Evolutionary conservation across 257 asterid species (phyloP), one percentile per base, ranked within the genome.

Genomic region (Nicotiana undulata): DNA sequence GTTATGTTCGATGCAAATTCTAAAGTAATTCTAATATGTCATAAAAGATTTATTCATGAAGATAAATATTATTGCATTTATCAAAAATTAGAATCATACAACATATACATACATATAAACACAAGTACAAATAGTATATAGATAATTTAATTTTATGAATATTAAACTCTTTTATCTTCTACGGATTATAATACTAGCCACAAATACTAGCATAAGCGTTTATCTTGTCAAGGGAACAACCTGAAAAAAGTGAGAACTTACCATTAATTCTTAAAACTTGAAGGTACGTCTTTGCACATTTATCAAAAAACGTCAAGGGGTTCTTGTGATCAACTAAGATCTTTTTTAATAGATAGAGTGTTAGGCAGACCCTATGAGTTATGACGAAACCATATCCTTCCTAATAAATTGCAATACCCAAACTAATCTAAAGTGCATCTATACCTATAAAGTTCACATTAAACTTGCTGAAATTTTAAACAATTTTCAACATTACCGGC

Each of bases 361-460:
- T 51, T 44, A 40, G 29, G 16, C 5, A 11, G 28, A 34, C 53
- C 49, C 2, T 16, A 17, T n/a, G 55, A n/a, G 29, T 68, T 20
- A 40, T 68, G 77, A 12, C 77, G 20, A 20, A 70, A 70, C 77
- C 34, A 70, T 70, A 70, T 70, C 58, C 77, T 44, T 70, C 77
- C 77, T 70, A 70, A 70, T 70, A 40, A 20, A 22, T 22, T 70
- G 5, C 60, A 46, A 70, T 56, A 70, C n/a, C 24, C 32, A 37
- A 37, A 68, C 20, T 37, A 68, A 67, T n/a, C 4, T n/a, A 67
- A 66, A 34, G 40, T 0, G 26, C 13, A 68, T 55, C 32, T 40
- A 20, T 20, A 40, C 32, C 32, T 9, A 40, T 40, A 40, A 70
- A 20, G 53, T 40, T 49, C 77, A 44, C 77, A 70, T 12, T 46